phyloP scores from a whole-genome alignment of 2,329 filamentous ascomycete genomes.

The Ramularia collo-cygni region DNA sequence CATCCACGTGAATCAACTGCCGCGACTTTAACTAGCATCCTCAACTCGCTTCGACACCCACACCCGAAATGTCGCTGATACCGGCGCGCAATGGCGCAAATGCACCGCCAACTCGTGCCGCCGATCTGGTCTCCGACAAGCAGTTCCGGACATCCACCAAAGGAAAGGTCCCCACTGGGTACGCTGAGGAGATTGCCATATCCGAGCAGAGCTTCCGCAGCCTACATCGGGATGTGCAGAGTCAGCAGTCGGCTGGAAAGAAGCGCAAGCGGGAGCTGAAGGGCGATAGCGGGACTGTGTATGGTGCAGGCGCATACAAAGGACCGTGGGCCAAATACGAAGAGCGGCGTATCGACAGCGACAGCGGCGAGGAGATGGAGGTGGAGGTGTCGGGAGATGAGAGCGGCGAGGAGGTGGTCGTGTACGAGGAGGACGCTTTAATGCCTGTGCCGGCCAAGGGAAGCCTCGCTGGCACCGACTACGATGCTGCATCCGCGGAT shows the following conservation, averaged over 20 bases:
- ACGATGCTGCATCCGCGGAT: slow-evolving; percentile 38
- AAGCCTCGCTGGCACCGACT: slow-evolving; percentile 46
- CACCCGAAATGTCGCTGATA: slow-evolving; percentile 25
- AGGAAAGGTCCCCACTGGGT: slow-evolving; percentile 60
- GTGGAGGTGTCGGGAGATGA: slow-evolving; percentile 67
- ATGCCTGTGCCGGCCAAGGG: slow-evolving; percentile 48
- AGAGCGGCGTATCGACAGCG: slow-evolving; percentile 62
- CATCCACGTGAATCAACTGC: too few relatives aligned
- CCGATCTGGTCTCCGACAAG: slow-evolving; percentile 21
- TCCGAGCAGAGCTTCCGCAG: slow-evolving; percentile 85
- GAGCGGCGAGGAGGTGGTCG: slow-evolving; percentile 67
- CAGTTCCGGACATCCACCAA: slow-evolving; percentile 31
- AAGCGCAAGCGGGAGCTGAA: slow-evolving; percentile 77
- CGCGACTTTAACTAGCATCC: too few relatives aligned
- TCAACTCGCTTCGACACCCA: too few relatives aligned
- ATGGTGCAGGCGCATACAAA: slow-evolving; percentile 81
- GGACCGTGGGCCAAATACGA: slow-evolving; percentile 91
- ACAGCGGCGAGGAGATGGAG: slow-evolving; percentile 64
- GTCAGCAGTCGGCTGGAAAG: slow-evolving; percentile 48
- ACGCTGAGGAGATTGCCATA: slow-evolving; percentile 78
- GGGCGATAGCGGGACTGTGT: slow-evolving; percentile 74
- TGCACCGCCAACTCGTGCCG: slow-evolving; percentile 25
- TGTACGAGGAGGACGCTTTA: slow-evolving; percentile 68
- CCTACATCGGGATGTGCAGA: slow-evolving; percentile 74
- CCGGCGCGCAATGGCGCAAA: slow-evolving; percentile 30